These are phyloP conservation scores for Senna tora DNA, from an alignment of 306 rosid species.

Conservation along the genomic window DNA sequence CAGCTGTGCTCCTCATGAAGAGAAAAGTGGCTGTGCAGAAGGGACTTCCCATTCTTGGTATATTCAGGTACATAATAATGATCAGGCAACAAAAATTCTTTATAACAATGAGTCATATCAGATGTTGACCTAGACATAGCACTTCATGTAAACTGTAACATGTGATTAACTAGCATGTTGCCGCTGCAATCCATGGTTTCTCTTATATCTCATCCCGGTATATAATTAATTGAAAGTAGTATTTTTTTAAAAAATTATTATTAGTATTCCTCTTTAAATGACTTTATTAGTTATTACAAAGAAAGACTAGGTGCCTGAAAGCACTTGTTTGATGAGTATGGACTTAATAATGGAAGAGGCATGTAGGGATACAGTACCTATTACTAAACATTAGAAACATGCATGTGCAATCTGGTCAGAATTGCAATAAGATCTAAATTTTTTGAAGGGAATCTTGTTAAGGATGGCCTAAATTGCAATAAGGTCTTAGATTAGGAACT, in stretches of 20 bases:
- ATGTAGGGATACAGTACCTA: conserved; percentile 10
- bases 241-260: conserved; percentile 9
- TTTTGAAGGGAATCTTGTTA: conserved; percentile 14
- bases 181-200: conserved; percentile 1
- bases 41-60: conserved; percentile 84
- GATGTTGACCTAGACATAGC: conserved; percentile 17
- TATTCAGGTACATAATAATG: conserved; percentile 61
- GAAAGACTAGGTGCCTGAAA: not conserved
- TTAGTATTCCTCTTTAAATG: conserved; percentile 8
- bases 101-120: not conserved
- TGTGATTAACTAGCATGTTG: not conserved
- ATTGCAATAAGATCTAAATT: not conserved
- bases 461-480: not conserved
- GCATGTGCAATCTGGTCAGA: not conserved
- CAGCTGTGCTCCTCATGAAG: conserved; percentile 93
- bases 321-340: not conserved
- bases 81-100: not conserved
- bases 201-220: conserved; percentile 5
- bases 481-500: conserved; percentile 11
- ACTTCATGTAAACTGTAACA: conserved; percentile 6
- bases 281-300: not conserved
- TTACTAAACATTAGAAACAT: not conserved
- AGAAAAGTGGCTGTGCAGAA: conserved; percentile 78
- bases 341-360: conserved; percentile 1
- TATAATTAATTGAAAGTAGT: conserved; percentile 12